Evolutionary conservation across 2,329 filamentous ascomycete genomes (phyloP), one percentile per base, ranked within the genome.

Genomic region (Colletotrichum echinochloae): DNA sequence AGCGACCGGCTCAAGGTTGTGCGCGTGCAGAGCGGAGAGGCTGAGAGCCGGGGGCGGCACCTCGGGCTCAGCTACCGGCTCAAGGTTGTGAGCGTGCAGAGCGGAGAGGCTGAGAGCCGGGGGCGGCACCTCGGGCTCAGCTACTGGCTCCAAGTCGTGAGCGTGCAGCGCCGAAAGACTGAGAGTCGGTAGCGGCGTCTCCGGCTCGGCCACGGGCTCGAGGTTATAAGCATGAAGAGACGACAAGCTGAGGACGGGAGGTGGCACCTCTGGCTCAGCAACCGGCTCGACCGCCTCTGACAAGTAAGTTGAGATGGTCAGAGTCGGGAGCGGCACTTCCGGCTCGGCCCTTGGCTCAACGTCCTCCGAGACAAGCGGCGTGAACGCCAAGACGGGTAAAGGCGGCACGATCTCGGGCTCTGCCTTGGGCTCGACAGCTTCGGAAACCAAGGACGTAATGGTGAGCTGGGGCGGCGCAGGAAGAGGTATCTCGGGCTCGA

Each of bases 301-400:
- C 28, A 78, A 64, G 64, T 84, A 78, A 1, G 77, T 74, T 4
- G 83, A 84, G 30, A 85, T 73, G 1, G 74, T 79, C 30, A 85
- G 72, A 16, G 73, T 46, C 7, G 79, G 78, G 0, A 74, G 76
- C 6, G 56, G 54, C 23, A 69, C 52, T 37, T 75, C 73, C 37
- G 74, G 66, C 33, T 78, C 75, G 46, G 69, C 70, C 44, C 74
- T 70, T 23, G 85, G 85, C 14, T 78, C 73, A 6, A 83, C 84
- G 71, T 84, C 79, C 65, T 85, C 80, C 6, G 83, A 82, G 49
- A 78, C 73, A 59, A 88, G 82, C 7, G 76, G 74, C 28, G 84
- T 82, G 54, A 83, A 76, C 9, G 79, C 77, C 56, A 83, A 75
- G 35, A 67, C 51, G 52, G 77, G 73, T n/a, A 65, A 66, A 35